Conservation (phyloP, 202 grass and related monocot species). For the Dendrocalamus latiflorus region DNA sequence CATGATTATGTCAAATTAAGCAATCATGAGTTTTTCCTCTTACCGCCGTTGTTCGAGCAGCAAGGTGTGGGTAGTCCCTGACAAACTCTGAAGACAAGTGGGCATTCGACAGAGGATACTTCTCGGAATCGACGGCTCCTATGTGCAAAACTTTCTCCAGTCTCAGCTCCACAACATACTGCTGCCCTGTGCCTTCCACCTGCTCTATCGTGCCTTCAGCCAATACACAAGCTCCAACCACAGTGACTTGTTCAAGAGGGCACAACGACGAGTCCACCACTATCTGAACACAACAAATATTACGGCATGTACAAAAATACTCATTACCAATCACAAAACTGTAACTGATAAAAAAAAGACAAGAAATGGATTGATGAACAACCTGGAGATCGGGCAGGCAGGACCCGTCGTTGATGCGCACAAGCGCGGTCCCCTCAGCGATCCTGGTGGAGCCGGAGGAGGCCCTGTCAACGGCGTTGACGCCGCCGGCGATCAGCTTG, state of each 20-base stretch:
- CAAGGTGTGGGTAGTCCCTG: slow-evolving; percentile 40
- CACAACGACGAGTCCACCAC: slow-evolving; percentile 47
- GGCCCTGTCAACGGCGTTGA: neutral
- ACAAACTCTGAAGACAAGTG: slow-evolving; percentile 27
- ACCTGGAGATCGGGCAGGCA: slow-evolving; percentile 56
- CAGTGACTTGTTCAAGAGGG: slow-evolving; percentile 39
- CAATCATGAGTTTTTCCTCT: neutral
- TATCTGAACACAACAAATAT: slow-evolving; percentile 24
- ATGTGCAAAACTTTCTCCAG: slow-evolving; percentile 54
- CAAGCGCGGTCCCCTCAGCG: neutral
- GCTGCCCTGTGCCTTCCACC: neutral
- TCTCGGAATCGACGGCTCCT: slow-evolving; percentile 31
- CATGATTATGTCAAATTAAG: no score
- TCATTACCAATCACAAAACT: neutral
- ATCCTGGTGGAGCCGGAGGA: neutral
- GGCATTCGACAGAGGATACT: slow-evolving; percentile 48
- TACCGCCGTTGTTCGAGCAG: slow-evolving; percentile 41
- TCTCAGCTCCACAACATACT: slow-evolving; percentile 40
- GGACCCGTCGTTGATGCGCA: slow-evolving; percentile 62
- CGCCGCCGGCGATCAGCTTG: neutral
- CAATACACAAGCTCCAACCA: slow-evolving; percentile 47
- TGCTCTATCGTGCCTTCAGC: slow-evolving; percentile 49
- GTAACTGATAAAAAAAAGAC: neutral
- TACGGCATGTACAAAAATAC: neutral
- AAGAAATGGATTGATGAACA: neutral